Evolutionary conservation across 176 grass and related monocot genomes (phyloP).

Genomic region (Themeda triandra): DNA sequence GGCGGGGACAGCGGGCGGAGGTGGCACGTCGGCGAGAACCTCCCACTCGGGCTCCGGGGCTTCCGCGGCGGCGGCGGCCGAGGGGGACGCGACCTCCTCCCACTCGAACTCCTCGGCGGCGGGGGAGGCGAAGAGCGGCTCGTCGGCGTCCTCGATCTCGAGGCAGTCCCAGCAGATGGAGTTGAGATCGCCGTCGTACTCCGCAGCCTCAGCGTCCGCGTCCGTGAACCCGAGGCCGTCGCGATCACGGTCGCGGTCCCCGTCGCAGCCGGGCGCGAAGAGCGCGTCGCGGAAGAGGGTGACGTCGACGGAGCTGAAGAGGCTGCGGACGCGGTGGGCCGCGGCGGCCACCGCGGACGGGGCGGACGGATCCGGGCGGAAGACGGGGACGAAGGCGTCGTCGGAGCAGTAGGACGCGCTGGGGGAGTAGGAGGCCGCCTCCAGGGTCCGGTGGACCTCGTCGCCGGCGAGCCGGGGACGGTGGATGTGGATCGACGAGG

Average conservation of each 20-base stretch:
- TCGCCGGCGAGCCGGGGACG: conserved; percentile 23
- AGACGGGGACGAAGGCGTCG: conserved; percentile 51
- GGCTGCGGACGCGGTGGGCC: conserved; percentile 52
- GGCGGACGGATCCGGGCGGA: conserved; percentile 17
- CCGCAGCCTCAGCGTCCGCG: conserved; percentile 3
- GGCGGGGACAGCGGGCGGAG: conserved; percentile 7
- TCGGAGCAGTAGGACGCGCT: conserved; percentile 12
- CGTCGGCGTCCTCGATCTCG: conserved; percentile 43
- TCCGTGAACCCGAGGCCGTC: conserved; percentile 62
- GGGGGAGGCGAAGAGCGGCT: background rate
- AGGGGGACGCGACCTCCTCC: conserved; percentile 59
- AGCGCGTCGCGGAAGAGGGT: conserved; percentile 45
- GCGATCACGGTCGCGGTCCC: background rate
- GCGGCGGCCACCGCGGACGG: conserved; percentile 1
- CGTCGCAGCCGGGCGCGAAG: background rate
- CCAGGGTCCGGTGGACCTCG: conserved; percentile 43
- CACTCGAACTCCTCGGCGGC: conserved; percentile 55
- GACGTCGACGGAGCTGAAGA: conserved; percentile 52
- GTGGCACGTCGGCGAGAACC: conserved; percentile 44
- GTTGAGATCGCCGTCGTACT: conserved; percentile 27
- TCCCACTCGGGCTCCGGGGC: conserved; percentile 56
- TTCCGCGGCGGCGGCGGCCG: background rate
- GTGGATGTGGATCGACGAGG: conserved; percentile 28
- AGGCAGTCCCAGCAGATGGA: conserved; percentile 68
- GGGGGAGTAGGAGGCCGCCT: conserved; percentile 18